Conservation (phyloP, 495 filamentous ascomycete species). For the Tuber magnatum region DNA sequence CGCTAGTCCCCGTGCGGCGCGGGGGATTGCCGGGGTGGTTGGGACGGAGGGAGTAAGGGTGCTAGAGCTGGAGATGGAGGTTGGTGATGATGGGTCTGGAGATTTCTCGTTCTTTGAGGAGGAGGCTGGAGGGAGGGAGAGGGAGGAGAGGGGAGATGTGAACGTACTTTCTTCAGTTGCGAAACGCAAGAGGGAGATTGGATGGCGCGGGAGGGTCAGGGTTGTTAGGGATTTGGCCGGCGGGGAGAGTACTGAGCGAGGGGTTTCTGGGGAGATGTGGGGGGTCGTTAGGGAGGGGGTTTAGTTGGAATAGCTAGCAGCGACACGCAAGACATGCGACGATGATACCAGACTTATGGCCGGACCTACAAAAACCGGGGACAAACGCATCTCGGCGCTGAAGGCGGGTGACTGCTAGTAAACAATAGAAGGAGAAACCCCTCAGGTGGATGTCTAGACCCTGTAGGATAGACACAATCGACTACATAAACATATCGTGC, state of each 20-base stretch:
- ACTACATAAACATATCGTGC: too few relatives aligned
- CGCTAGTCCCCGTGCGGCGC: not conserved
- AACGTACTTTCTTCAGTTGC: conserved; percentile 15
- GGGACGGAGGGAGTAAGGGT: conserved; percentile 9
- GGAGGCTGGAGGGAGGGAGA: conserved; percentile 13
- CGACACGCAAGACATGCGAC: not conserved
- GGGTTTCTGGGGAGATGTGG: conserved; percentile 31
- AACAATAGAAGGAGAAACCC: not conserved
- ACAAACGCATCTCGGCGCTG: not conserved
- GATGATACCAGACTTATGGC: not conserved
- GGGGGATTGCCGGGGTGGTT: conserved; percentile 7
- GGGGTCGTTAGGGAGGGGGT: conserved; percentile 33
- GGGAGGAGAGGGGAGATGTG: conserved; percentile 14
- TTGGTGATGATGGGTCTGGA: conserved; percentile 8
- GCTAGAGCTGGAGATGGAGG: conserved; percentile 31
- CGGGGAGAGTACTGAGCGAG: conserved; percentile 24
- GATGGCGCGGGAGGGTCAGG: conserved; percentile 23
- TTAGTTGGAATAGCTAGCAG: conserved; percentile 2
- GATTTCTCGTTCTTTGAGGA: conserved; percentile 38
- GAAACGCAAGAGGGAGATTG: conserved; percentile 8
- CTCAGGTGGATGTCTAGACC: too few relatives aligned
- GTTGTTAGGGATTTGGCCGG: conserved; percentile 34
- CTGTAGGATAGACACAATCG: too few relatives aligned
- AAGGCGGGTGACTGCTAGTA: not conserved
- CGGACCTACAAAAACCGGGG: not conserved